Evolutionary conservation across 2,329 filamentous ascomycete genomes (phyloP).

Genomic region (Colletotrichum chrysophilum): DNA sequence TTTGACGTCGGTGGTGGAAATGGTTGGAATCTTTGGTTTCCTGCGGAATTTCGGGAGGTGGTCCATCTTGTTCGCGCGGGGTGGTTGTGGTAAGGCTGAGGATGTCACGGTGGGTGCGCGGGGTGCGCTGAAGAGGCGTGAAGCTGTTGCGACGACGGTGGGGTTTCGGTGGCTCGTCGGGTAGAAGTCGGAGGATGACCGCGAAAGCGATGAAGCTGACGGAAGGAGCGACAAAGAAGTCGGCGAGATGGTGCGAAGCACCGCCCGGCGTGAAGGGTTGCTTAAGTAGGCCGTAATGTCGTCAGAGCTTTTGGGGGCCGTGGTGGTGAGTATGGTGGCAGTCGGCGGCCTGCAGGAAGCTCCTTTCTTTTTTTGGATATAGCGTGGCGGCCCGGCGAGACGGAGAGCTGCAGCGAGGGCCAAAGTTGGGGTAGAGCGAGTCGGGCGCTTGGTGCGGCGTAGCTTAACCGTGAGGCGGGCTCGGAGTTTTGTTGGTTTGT

Average conservation of each 20-base stretch:
- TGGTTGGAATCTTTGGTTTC: slow-evolving; percentile 48
- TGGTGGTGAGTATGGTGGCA: background rate
- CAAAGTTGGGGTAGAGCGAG: background rate
- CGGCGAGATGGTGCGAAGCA: background rate
- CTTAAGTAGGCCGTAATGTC: slow-evolving; percentile 16
- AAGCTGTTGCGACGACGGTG: background rate
- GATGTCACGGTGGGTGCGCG: background rate
- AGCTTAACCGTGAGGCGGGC: background rate
- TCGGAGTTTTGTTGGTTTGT: background rate
- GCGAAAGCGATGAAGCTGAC: background rate
- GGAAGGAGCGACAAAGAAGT: background rate
- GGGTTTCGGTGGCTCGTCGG: background rate
- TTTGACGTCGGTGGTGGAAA: slow-evolving; percentile 42
- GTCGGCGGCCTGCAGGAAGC: slow-evolving; percentile 6
- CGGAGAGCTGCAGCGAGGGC: slow-evolving; percentile 1
- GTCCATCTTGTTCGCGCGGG: slow-evolving; percentile 37
- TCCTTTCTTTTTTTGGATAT: slow-evolving; percentile 12
- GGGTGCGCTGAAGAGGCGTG: background rate
- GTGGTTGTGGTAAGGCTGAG: background rate
- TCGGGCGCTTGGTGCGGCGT: background rate
- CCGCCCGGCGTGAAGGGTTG: background rate
- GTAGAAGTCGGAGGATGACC: background rate
- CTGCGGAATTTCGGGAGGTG: slow-evolving; percentile 47
- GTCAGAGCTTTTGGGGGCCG: slow-evolving; percentile 9
- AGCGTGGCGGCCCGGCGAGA: slow-evolving; percentile 1